Evolutionary conservation across 2,329 filamentous ascomycete genomes (phyloP).

Genomic region (Chaetomium sp.): DNA sequence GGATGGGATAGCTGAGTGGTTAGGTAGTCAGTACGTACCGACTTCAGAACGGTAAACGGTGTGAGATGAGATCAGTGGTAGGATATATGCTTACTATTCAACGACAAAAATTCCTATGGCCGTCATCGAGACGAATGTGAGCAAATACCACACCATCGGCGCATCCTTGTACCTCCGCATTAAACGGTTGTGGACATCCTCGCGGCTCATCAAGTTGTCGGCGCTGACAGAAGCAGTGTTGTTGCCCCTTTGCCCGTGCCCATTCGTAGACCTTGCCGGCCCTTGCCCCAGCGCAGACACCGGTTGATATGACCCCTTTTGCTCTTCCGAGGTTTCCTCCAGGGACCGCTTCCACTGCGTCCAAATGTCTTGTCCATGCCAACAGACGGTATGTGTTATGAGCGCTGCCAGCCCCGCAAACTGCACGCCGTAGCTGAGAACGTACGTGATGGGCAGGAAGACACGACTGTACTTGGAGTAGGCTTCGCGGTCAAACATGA

Average conservation of each 20-base stretch:
- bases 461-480: constrained; percentile 79
- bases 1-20: constrained; percentile 61
- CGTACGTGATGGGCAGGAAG: constrained; percentile 80
- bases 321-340: constrained; percentile 51
- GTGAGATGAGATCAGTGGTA: background rate
- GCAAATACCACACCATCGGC: constrained; percentile 72
- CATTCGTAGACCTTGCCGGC: constrained; percentile 9
- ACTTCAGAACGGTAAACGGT: background rate
- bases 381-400: constrained; percentile 73
- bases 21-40: constrained; percentile 3
- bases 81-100: constrained; percentile 59
- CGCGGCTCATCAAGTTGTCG: constrained; percentile 57
- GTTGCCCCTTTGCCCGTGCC: constrained; percentile 14
- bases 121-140: constrained; percentile 69
- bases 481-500: constrained; percentile 68
- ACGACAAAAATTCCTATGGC: constrained; percentile 77
- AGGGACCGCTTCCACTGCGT: constrained; percentile 66
- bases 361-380: constrained; percentile 80
- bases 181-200: constrained; percentile 77
- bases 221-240: constrained; percentile 24
- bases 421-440: constrained; percentile 78
- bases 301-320: constrained; percentile 47
- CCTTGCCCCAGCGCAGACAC: constrained; percentile 22
- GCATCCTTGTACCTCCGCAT: constrained; percentile 81
- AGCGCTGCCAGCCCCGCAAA: constrained; percentile 77